phyloP scores from a whole-genome alignment of 768 basidiomycete genomes.

The Phylloporus arenicola region DNA sequence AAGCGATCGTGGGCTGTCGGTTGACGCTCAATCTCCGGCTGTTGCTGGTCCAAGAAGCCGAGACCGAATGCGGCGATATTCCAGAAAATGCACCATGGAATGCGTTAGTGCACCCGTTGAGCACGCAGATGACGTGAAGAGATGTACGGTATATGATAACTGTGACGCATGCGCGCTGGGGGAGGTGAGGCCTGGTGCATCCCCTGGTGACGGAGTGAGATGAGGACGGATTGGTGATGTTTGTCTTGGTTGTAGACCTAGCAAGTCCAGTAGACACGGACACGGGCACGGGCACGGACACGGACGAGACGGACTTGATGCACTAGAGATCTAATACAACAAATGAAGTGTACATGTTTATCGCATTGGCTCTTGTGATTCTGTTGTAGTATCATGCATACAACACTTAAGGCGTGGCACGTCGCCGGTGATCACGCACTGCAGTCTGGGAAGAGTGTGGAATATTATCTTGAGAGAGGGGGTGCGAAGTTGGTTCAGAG shows the following conservation, averaged over 20 bases:
- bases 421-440: no score
- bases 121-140: neutral
- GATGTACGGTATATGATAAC: neutral
- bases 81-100: constrained; percentile 2
- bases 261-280: neutral
- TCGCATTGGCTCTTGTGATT: no score
- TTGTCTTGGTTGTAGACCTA: neutral
- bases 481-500: no score
- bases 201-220: neutral
- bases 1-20: constrained; percentile 6
- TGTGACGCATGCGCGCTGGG: neutral
- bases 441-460: no score
- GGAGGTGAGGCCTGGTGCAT: neutral
- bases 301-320: neutral
- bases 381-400: no score
- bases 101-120: neutral
- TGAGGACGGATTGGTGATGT: neutral
- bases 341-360: neutral
- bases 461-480: no score
- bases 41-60: neutral
- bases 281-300: neutral
- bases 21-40: constrained; percentile 6
- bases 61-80: neutral
- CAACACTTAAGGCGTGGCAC: no score
- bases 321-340: neutral